Percentiles rank a stretch among this genome's conserved stretches.
phyloP scores from a whole-genome alignment of 2,329 filamentous ascomycete genomes.

The Hymenoscyphus repandus region DNA sequence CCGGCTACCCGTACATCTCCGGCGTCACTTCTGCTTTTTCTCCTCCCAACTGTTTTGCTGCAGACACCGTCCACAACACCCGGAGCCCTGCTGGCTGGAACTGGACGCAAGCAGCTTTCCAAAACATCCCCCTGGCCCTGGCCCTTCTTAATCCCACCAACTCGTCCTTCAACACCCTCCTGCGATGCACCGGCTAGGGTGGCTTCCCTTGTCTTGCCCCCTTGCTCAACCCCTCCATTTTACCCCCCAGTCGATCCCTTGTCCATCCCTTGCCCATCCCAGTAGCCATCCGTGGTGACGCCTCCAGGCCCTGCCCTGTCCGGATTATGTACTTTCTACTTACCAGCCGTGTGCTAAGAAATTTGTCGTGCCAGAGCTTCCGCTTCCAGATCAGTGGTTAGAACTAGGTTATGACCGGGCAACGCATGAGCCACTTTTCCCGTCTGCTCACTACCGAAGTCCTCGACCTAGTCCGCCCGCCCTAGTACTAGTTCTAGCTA shows the following conservation, averaged over 20 bases:
- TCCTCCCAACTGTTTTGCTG: not conserved
- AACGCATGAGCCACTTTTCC: slow-evolving; percentile 29
- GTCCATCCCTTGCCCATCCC: slow-evolving; percentile 7
- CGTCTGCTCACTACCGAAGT: slow-evolving; percentile 21
- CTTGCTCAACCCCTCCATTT: not conserved
- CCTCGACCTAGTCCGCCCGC: slow-evolving; percentile 12
- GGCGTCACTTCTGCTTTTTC: not conserved
- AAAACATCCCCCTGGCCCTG: slow-evolving; percentile 21
- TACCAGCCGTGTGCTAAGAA: slow-evolving; percentile 18
- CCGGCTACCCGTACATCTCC: no score
- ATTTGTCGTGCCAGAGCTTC: slow-evolving; percentile 24
- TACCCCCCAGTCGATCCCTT: not conserved
- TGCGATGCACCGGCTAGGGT: not conserved
- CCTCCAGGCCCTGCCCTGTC: slow-evolving; percentile 5
- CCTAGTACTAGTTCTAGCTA: slow-evolving; percentile 11
- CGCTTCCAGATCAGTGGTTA: slow-evolving; percentile 30
- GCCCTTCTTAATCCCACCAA: slow-evolving; percentile 12
- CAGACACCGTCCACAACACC: not conserved
- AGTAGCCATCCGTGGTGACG: slow-evolving; percentile 11
- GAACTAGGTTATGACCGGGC: slow-evolving; percentile 25
- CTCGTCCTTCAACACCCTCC: slow-evolving; percentile 16
- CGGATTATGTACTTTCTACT: slow-evolving; percentile 1
- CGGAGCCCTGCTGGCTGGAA: not conserved
- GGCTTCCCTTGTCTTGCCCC: not conserved
- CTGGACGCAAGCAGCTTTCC: slow-evolving; percentile 6